phyloP scores from a whole-genome alignment of 108 stramenopile genomes.

The Stephanodiscus triporus region DNA sequence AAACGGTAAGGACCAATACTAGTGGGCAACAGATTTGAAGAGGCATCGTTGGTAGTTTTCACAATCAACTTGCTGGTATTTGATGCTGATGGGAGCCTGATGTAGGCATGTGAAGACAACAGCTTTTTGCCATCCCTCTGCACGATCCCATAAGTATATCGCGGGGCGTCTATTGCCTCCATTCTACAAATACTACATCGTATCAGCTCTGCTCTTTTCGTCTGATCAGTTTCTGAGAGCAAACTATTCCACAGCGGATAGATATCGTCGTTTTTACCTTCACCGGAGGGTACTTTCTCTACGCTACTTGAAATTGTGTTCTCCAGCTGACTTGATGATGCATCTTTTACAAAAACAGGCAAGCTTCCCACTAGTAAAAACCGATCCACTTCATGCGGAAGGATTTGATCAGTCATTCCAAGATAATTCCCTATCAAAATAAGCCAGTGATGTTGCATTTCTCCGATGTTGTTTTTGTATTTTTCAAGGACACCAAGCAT shows the following conservation, averaged over 20 bases:
- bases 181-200: conserved; percentile 29
- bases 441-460: conserved; percentile 81
- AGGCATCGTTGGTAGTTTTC: conserved; percentile 20
- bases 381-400: conserved; percentile 63
- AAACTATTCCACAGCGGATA: conserved; percentile 75
- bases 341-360: conserved; percentile 49
- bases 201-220: conserved; percentile 39
- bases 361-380: conserved; percentile 61
- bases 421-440: conserved; percentile 56
- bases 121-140: conserved; percentile 58
- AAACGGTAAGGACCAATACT: conserved; percentile 74
- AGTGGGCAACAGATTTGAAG: conserved; percentile 60
- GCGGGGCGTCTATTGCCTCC: background rate
- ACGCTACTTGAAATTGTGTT: conserved; percentile 8
- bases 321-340: conserved; percentile 6
- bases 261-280: conserved; percentile 15
- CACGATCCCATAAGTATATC: conserved; percentile 32
- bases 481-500: conserved; percentile 90
- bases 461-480: conserved; percentile 83
- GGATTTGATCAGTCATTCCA: conserved; percentile 64
- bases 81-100: conserved; percentile 32
- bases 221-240: conserved; percentile 31
- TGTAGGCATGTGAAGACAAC: conserved; percentile 42
- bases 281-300: conserved; percentile 14
- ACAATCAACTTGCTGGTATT: conserved; percentile 29